Evolutionary conservation across 768 basidiomycete genomes (phyloP), one percentile per base, ranked within the genome.

Genomic region (Lactarius deliciosus): DNA sequence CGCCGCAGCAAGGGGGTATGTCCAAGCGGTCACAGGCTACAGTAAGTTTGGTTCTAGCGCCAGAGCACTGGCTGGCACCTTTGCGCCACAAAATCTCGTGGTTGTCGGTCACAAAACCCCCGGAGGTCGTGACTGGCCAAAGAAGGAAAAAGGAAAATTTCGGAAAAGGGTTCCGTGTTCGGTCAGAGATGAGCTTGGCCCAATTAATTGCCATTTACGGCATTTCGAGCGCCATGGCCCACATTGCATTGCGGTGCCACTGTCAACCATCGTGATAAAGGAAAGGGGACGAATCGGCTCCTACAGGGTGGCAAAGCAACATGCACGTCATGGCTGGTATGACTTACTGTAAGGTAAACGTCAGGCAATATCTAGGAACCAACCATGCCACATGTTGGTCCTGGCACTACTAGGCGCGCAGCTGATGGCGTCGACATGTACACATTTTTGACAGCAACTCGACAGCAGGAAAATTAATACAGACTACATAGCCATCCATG

Each of bases 381-480:
- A 30, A 13, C 11, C 22, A 53, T 53, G 50, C 25, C 13, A 15
- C 50, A 10, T 11, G 22, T 22, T 50, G 54, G 11, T 22, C 64
- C 32, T 40, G 28, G 22, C 50, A 53, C 50, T 28, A 25, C 47
- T 59, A 60, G 28, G 63, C 38, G 40, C 11, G 15, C 38, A 40
- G 5, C 38, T 36, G 58, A 56, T 25, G 60, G 57, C 55, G 60
- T 66, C 53, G 43, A 38, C 60, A 45, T 65, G 74, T 77, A 77
- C 77, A 76, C 73, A 74, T 66, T 47, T 70, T 69, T 70, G 70
- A 67, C 32, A 70, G 60, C 59, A 68, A 57, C 47, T 61, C 64
- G 69, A 71, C 66, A 74, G 69, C 72, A 66, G 70, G 64, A 60
- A 60, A 62, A 64, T 72, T 76, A 80, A 77, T 79, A 80, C 77